A percentile compares a stretch with the other conserved stretches of the same genome.
Evolutionary conservation across 2,329 filamentous ascomycete genomes (phyloP).

Genomic region (Aureobasidium sp.): DNA sequence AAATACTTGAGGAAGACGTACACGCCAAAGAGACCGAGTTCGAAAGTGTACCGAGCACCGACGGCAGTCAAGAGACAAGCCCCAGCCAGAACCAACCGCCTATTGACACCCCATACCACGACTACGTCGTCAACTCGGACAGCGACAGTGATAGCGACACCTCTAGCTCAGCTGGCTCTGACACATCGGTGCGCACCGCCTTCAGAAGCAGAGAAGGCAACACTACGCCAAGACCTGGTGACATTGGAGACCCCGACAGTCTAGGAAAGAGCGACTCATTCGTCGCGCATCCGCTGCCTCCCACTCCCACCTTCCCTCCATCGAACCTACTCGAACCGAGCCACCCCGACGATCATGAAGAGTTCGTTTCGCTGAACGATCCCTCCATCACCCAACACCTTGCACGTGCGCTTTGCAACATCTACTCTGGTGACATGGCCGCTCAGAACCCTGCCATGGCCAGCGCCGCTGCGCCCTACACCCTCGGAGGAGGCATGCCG

Average conservation of each 20-base stretch:
- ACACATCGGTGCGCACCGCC: neutral
- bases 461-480: constrained; percentile 13
- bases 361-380: constrained; percentile 6
- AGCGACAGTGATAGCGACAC: neutral
- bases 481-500: constrained; percentile 20
- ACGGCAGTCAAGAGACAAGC: neutral
- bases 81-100: neutral
- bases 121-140: neutral
- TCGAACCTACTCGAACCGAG: neutral
- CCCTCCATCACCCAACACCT: neutral
- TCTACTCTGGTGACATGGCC: constrained; percentile 12
- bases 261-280: neutral
- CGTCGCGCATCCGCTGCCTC: neutral
- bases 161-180: neutral
- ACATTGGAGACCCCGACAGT: neutral
- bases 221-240: neutral
- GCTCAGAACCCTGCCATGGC: constrained; percentile 14
- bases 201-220: neutral
- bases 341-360: neutral
- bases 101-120: neutral
- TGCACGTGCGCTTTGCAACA: neutral
- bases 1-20: neutral
- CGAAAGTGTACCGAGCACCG: neutral
- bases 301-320: neutral
- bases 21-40: neutral